Percentiles rank a stretch among this genome's conserved stretches.
Evolutionary conservation across 1,284 basidiomycete species (phyloP).

Genomic region (Lentinula novae-zelandiae): DNA sequence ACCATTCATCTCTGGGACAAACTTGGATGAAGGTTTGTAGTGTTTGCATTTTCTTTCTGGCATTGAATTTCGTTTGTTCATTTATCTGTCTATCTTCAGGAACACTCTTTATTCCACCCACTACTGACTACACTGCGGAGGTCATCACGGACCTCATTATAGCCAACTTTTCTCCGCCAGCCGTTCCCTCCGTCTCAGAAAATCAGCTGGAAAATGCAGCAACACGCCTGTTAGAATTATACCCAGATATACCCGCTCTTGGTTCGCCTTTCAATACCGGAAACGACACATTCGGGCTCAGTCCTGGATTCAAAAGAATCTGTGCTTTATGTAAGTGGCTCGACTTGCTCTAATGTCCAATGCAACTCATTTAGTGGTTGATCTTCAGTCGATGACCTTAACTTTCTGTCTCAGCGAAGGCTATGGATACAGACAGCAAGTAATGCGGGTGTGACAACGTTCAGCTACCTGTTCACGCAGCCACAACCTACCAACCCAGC

Average conservation of each 20-base stretch:
- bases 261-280: conserved; percentile 30
- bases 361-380: too few relatives aligned
- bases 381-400: too few relatives aligned
- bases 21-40: conserved; percentile 41
- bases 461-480: neutral
- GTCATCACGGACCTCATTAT: neutral
- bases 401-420: neutral
- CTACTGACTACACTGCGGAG: neutral
- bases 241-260: conserved; percentile 26
- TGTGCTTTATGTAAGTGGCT: conserved; percentile 24
- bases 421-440: neutral
- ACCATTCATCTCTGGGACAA: conserved; percentile 32
- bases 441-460: conserved; percentile 24
- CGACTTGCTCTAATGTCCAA: too few relatives aligned
- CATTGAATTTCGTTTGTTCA: too few relatives aligned
- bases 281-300: conserved; percentile 26
- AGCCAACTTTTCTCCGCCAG: neutral
- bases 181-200: neutral
- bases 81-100: neutral
- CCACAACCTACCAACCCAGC: neutral
- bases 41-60: neutral
- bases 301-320: conserved; percentile 24
- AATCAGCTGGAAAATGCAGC: neutral
- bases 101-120: neutral
- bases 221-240: conserved; percentile 19